These are phyloP conservation scores for Sporisorium sorghi DNA, from an alignment of 1,284 basidiomycete species.

Conservation along the genomic window DNA sequence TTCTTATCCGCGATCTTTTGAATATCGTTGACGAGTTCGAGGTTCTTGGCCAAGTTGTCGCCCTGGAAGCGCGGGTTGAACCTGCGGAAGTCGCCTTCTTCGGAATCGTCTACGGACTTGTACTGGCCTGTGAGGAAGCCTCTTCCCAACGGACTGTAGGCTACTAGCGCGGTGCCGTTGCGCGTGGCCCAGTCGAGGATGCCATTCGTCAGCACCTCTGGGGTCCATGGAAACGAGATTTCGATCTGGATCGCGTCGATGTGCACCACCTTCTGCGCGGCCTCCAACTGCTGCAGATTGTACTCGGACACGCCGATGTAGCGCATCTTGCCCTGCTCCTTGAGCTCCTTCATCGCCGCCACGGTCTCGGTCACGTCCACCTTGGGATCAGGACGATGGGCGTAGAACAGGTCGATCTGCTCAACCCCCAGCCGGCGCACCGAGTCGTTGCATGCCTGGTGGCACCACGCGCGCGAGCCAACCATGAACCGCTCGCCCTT, in stretches of 20 bases:
- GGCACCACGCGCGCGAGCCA: conserved; percentile 63
- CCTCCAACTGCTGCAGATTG: conserved; percentile 50
- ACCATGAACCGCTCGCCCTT: conserved; percentile 35
- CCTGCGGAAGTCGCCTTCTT: conserved; percentile 50
- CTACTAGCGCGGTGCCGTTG: conserved; percentile 46
- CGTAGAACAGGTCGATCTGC: conserved; percentile 70
- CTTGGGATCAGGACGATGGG: conserved; percentile 71
- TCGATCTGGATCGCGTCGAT: conserved; percentile 71
- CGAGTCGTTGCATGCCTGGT: conserved; percentile 66
- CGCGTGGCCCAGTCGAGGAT: conserved; percentile 55
- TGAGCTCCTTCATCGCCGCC: conserved; percentile 79
- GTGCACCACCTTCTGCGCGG: conserved; percentile 64
- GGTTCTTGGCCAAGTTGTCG: conserved; percentile 55
- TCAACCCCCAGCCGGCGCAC: conserved; percentile 67
- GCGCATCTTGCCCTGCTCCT: conserved; percentile 77
- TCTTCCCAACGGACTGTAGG: conserved; percentile 55
- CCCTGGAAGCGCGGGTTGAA: conserved; percentile 51
- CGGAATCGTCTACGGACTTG: conserved; percentile 39
- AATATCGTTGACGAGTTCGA: conserved; percentile 50
- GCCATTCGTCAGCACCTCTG: conserved; percentile 56
- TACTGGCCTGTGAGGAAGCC: conserved; percentile 56
- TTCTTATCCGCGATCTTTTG: conserved; percentile 53
- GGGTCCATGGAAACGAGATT: conserved; percentile 73
- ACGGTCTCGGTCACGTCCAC: conserved; percentile 79
- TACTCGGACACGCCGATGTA: conserved; percentile 77